Evolutionary conservation across 192 early-diverging fungal species (phyloP).

Genomic region (Diversispora epigaea): DNA sequence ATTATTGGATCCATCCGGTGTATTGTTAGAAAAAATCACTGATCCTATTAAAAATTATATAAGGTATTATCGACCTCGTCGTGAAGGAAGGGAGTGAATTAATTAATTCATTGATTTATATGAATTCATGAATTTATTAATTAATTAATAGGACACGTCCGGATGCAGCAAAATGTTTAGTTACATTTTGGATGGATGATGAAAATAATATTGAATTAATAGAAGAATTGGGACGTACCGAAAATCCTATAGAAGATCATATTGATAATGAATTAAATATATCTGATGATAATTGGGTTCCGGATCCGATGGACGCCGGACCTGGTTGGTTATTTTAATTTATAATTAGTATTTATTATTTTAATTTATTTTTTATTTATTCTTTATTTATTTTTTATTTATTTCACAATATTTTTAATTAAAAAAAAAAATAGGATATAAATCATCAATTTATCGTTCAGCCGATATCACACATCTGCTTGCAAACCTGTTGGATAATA

Average conservation of each 20-base stretch:
- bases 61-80: conserved; percentile 34
- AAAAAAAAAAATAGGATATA: conserved; percentile 20
- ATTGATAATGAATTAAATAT: conserved; percentile 44
- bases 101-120: background rate
- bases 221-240: conserved; percentile 43
- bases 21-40: conserved; percentile 63
- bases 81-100: background rate
- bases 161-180: conserved; percentile 68
- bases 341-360: background rate
- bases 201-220: conserved; percentile 47
- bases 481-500: conserved; percentile 67
- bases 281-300: conserved; percentile 53
- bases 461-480: conserved; percentile 70
- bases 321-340: conserved; percentile 41
- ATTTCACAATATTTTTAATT: too few species aligned
- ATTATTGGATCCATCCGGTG: conserved; percentile 65
- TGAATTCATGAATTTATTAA: background rate
- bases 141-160: conserved; percentile 47
- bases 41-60: conserved; percentile 60
- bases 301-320: conserved; percentile 62
- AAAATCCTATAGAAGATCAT: conserved; percentile 46
- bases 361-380: background rate
- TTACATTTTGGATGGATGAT: conserved; percentile 65
- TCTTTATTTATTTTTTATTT: background rate
- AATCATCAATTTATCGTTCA: conserved; percentile 34